Evolutionary conservation across 2,329 filamentous ascomycete genomes (phyloP), one percentile per base, ranked within the genome.

Genomic region (Ophiostoma himal-ulmi): DNA sequence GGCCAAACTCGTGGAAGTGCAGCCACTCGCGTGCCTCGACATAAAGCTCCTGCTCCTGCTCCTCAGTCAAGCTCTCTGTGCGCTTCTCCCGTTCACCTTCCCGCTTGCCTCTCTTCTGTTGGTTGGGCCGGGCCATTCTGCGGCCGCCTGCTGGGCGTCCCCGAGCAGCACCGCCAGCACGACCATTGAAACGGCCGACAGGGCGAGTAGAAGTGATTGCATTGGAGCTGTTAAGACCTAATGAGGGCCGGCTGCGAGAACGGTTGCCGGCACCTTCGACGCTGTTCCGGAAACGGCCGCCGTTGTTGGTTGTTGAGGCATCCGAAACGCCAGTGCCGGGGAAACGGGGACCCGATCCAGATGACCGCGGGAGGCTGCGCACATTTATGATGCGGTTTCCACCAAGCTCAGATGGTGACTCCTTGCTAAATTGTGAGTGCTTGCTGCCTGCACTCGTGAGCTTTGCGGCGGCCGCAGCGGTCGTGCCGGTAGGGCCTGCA

Each of bases 1-100:
- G 67, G 67, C 80, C 81, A 69, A 75, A 70, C 30, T 80, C 79
- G 36, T 74, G 64, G 17, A 67, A 70, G 57, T 77, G 74, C 3
- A 77, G 10, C 64, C 76, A 76, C 72, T 78, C 75, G 37, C 74
- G 71, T 17, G 68, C 69, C 62, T 68, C 73, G 17, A 70, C 73
- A 62, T 71, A 44, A 65, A 71, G 68, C 62, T 17, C 39, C 70
- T 67, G 62, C 36, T 64, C 64, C 41, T 62, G 41, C 64, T 62
- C 65, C 64, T 65, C 68, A n/a, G 62, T 41, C 39, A 22, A 1
- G 36, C 14, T 34, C 48, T 44, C 37, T 11, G n/a, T 41, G n/a
- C 69, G 67, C 37, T 68, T 48, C 17, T 30, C 64, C 17, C 67
- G 64, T 2, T 73, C 67, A 1, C 69, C 71, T 17, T 71, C 72